phyloP scores from a whole-genome alignment of 306 rosid species.

The Hippophae gyantsensis region DNA sequence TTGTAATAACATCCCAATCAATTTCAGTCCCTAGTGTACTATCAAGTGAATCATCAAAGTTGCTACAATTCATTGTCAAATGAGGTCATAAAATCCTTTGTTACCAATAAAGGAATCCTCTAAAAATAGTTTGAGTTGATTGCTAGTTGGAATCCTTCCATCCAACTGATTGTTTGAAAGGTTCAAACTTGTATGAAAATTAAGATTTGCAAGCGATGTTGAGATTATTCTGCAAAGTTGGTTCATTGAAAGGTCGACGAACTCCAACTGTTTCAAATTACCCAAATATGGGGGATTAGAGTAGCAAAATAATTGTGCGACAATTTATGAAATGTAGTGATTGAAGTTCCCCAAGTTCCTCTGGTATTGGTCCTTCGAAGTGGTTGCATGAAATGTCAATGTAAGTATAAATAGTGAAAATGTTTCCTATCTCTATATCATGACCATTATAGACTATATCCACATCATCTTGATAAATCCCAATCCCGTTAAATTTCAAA shows the following conservation, averaged over 20 bases:
- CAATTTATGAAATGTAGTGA: not conserved
- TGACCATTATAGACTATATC: not conserved
- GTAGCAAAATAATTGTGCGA: not conserved
- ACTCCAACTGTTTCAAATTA: not conserved
- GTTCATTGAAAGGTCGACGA: not conserved
- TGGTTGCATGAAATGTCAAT: not conserved
- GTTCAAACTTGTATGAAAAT: not conserved
- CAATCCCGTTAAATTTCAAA: not conserved
- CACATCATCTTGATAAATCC: not conserved
- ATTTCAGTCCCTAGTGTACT: not conserved
- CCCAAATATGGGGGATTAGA: not conserved
- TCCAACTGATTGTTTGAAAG: not conserved
- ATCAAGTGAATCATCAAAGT: too few relatives aligned
- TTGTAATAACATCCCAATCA: not conserved
- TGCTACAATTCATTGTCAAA: not conserved
- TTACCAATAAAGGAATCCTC: not conserved
- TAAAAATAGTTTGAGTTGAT: not conserved
- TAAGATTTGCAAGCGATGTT: not conserved
- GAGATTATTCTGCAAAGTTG: not conserved
- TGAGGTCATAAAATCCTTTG: not conserved
- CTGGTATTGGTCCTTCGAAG: not conserved
- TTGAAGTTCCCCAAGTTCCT: not conserved
- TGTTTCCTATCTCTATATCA: not conserved
- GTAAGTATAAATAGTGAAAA: not conserved
- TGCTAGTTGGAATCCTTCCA: not conserved